phyloP scores from a whole-genome alignment of 2,329 filamentous ascomycete species.

The Aureobasidium sp. region DNA sequence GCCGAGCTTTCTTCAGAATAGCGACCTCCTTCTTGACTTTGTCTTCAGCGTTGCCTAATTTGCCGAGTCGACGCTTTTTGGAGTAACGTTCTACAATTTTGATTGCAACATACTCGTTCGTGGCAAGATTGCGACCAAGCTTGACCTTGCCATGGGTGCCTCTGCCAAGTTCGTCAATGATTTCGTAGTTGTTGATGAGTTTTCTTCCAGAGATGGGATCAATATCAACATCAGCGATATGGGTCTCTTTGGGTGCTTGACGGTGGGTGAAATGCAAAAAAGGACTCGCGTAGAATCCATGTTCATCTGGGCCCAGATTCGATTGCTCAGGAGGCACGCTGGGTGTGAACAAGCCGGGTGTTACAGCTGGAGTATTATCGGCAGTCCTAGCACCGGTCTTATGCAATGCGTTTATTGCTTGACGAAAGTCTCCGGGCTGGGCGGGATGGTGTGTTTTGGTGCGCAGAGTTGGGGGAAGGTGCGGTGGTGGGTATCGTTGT shows the following conservation, averaged over 20 bases:
- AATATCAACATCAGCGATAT: constrained; percentile 83
- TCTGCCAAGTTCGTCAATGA: constrained; percentile 90
- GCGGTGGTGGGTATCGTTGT: constrained; percentile 33
- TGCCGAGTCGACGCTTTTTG: constrained; percentile 83
- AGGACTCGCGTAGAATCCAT: constrained; percentile 39
- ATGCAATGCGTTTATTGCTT: constrained; percentile 33
- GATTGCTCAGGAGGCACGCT: constrained; percentile 20
- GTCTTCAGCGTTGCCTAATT: constrained; percentile 60
- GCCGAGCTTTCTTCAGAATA: constrained; percentile 94
- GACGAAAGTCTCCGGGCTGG: constrained; percentile 29
- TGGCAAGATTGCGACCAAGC: constrained; percentile 71
- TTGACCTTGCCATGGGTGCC: constrained; percentile 98
- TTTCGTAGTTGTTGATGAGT: constrained; percentile 94
- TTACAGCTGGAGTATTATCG: constrained; percentile 38
- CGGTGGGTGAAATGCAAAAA: constrained; percentile 42
- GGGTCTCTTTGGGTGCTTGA: constrained; percentile 53
- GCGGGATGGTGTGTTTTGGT: constrained; percentile 34
- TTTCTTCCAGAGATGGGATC: constrained; percentile 87
- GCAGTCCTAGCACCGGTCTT: constrained; percentile 32
- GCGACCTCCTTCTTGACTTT: constrained; percentile 95
- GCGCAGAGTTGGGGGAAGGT: constrained; percentile 30
- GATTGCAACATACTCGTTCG: constrained; percentile 77
- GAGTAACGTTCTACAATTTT: constrained; percentile 97
- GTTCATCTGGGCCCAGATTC: constrained; percentile 23
- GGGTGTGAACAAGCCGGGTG: constrained; percentile 39